Conservation (phyloP, 2,329 filamentous ascomycete species). For the Neonectria ditissima region DNA sequence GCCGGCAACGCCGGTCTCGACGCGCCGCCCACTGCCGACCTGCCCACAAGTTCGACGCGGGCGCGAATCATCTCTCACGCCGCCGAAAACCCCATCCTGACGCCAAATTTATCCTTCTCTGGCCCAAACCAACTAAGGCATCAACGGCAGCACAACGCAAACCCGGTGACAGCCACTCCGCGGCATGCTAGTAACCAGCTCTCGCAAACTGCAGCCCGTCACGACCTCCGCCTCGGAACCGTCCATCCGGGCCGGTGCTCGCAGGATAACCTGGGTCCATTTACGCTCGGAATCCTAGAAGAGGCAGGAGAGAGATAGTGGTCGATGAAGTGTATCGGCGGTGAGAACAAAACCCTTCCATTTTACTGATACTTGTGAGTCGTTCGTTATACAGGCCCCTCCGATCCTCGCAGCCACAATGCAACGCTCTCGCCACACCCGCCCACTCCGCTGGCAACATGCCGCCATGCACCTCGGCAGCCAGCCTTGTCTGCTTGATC, state of each 20-base stretch:
- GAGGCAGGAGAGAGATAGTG: neutral
- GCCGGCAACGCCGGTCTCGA: too few species aligned
- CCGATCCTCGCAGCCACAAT: neutral
- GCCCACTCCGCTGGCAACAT: neutral
- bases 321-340: neutral
- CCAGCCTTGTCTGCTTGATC: constrained; percentile 7
- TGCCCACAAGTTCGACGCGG: too few species aligned
- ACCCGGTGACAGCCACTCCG: neutral
- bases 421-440: neutral
- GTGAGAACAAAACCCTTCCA: neutral
- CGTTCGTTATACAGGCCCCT: neutral
- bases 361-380: neutral
- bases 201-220: neutral
- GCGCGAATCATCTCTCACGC: too few species aligned
- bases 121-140: too few species aligned
- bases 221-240: constrained; percentile 28
- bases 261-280: too few species aligned
- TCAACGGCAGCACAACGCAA: neutral
- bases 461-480: constrained; percentile 1
- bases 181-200: neutral
- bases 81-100: too few species aligned
- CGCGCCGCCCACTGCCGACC: too few species aligned
- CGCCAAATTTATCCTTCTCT: too few species aligned
- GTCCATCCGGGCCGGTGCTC: constrained; percentile 26
- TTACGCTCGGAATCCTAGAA: neutral